phyloP scores from a whole-genome alignment of 768 basidiomycete genomes.

The Pleurotus sapidus region DNA sequence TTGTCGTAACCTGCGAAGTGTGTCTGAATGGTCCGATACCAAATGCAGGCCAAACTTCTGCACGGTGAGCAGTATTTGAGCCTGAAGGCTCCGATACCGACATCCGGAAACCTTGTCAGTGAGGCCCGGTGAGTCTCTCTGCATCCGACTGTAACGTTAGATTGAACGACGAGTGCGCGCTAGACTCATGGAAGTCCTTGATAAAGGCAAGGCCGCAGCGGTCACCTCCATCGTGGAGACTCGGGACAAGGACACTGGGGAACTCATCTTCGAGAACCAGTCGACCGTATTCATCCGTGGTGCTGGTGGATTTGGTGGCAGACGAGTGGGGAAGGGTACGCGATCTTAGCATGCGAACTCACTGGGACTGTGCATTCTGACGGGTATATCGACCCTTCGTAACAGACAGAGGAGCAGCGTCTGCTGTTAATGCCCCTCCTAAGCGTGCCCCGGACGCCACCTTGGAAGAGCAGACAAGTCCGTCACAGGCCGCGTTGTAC shows the following conservation, averaged over 20 bases:
- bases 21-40: background rate
- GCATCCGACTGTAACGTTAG: too few species aligned
- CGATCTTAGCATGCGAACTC: background rate
- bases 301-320: constrained; percentile 94
- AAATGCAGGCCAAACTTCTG: constrained; percentile 80
- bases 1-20: background rate
- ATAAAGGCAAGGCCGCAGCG: constrained; percentile 93
- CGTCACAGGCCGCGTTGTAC: constrained; percentile 88
- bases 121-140: constrained; percentile 56
- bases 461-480: constrained; percentile 82
- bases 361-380: too few species aligned
- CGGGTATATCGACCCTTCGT: background rate
- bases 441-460: constrained; percentile 82
- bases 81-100: constrained; percentile 85
- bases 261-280: constrained; percentile 89
- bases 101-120: constrained; percentile 75
- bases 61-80: constrained; percentile 96
- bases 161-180: too few species aligned
- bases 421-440: constrained; percentile 78
- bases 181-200: constrained; percentile 76
- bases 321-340: constrained; percentile 74
- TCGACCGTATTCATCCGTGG: constrained; percentile 91
- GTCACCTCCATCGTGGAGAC: constrained; percentile 81
- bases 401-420: constrained; percentile 86
- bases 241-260: constrained; percentile 72